Evolutionary conservation across 345 rosid genomes (phyloP), one percentile per base, ranked within the genome.

Genomic region (Salix koriyanagi): DNA sequence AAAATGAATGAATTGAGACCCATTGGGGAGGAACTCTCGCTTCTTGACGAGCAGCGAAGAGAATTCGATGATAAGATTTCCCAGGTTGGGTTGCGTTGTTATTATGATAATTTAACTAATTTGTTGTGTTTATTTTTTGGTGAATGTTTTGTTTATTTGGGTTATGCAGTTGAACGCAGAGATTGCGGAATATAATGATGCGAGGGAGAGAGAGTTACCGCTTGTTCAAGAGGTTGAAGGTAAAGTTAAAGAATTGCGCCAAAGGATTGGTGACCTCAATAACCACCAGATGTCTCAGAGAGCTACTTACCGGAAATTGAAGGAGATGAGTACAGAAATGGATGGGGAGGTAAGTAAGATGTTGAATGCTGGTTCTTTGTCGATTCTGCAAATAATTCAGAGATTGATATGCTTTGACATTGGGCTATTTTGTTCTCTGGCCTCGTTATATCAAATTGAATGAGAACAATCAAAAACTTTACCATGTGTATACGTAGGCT

Each of bases 221-320:
- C 79, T 87, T 82, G 91, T 90, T 73, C 93, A 90, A 79, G 92
- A 92, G 84, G 61, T 88, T 16, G 92, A 91, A 68, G 76, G 83
- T 5, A 83, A 79, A 75, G 89, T 94, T 67, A 87, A 90, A 79
- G 93, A 92, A 68, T 83, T 96, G 71, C 88, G 73, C 21, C 90
- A 89, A 81, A 87, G 81, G 8, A 86, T 96, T 82, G 78, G 83
- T 54, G 88, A 82, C 52, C 94, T 92, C 68, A 93, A 94, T 90
- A 87, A 85, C 80, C 86, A 89, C 66, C 99, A 96, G 87, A 64
- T 84, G 83, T 87, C 95, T 52, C 85, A 91, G 39, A 87, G 88
- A 79, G 82, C 90, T 77, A 76, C 88, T 18, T 83, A 81, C 39
- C 77, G 89, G 23, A 88, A 89, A 65, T 77, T 88, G 90, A 92